phyloP scores from a whole-genome alignment of 768 basidiomycete genomes.

The Ramaria rubella region DNA sequence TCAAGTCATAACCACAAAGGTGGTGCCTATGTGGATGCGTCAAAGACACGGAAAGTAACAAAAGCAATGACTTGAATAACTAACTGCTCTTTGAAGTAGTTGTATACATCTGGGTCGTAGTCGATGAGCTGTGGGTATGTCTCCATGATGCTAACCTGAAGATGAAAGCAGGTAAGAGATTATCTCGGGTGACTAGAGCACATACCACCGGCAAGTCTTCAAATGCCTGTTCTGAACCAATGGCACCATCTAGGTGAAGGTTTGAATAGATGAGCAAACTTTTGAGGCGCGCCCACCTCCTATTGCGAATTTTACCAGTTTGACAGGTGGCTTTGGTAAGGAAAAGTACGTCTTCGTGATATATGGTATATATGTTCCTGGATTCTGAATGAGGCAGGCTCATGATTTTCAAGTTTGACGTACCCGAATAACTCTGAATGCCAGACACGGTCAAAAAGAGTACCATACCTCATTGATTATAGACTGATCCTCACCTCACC shows the following conservation, averaged over 20 bases:
- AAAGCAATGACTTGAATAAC: neutral
- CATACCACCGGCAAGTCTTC: constrained; percentile 48
- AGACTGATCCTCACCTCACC: constrained; percentile 39
- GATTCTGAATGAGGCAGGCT: neutral
- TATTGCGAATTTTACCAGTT: constrained; percentile 60
- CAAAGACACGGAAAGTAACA: neutral
- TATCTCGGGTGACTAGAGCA: constrained; percentile 2
- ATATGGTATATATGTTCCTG: constrained; percentile 46
- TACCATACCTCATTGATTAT: neutral
- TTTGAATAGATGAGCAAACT: neutral
- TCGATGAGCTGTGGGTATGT: constrained; percentile 74
- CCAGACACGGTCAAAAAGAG: neutral
- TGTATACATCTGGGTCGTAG: constrained; percentile 54
- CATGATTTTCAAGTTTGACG: constrained; percentile 43
- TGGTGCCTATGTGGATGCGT: constrained; percentile 38
- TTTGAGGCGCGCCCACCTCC: constrained; percentile 26
- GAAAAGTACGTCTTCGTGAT: constrained; percentile 68
- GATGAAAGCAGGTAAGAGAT: neutral
- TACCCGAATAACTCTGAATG: constrained; percentile 55
- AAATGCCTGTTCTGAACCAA: constrained; percentile 45
- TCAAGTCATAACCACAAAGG: constrained; percentile 60
- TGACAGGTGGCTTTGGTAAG: constrained; percentile 57
- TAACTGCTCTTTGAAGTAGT: constrained; percentile 62
- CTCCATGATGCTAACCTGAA: constrained; percentile 50
- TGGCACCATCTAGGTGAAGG: constrained; percentile 41